Base-by-base conservation (phyloP, 306 rosid species). In the Vigna angularis region DNA sequence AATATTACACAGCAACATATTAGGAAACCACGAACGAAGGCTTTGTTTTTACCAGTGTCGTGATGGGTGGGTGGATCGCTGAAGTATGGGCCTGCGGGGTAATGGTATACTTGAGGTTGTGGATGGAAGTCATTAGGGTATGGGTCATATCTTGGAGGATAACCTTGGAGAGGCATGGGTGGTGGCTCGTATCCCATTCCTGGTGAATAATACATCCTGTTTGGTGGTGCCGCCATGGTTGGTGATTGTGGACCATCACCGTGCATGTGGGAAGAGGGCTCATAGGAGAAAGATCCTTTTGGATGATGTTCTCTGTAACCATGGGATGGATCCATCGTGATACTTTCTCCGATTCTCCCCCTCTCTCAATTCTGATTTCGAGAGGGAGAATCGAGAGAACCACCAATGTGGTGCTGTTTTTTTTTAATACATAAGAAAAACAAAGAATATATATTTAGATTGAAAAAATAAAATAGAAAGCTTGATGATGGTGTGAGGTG, bases 21-120 rank as follows among this genome's bases (percentile, higher is more conserved):
- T 17, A 59, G 68, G 17, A 82, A 79, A 59, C 85, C 77, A 3
- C 96, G 90, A 4, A 82, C 0, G 76, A 86, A 87, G 17, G 58
- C 9, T 40, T 36, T 28, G 8, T 51, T 50, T 7, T 28, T 20
- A 7, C 2, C 17, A 4, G 4, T 7, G 4, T 20, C 2, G 13
- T 3, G 17, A 30, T 52, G 15, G n/a, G 26, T 34, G 0, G 48
- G 70, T 9, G 76, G 80, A 2, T 59, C 24, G 28, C 28, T 44
- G 45, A 11, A 65, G 65, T 82, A 76, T 0, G 77, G 48, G 4
- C 42, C 44, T 14, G 55, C 57, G 2, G 45, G 57, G 14, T 79
- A 40, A 14, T 26, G n/a, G 52, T 66, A 59, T 1, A 11, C 62
- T 0, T 57, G 64, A 7, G 52, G 56, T 0, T 28, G 14, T 0